These are phyloP conservation scores for Dryadomyces quercus-mongolicae DNA, from an alignment of 2,329 filamentous ascomycete species.

Conservation along the genomic window DNA sequence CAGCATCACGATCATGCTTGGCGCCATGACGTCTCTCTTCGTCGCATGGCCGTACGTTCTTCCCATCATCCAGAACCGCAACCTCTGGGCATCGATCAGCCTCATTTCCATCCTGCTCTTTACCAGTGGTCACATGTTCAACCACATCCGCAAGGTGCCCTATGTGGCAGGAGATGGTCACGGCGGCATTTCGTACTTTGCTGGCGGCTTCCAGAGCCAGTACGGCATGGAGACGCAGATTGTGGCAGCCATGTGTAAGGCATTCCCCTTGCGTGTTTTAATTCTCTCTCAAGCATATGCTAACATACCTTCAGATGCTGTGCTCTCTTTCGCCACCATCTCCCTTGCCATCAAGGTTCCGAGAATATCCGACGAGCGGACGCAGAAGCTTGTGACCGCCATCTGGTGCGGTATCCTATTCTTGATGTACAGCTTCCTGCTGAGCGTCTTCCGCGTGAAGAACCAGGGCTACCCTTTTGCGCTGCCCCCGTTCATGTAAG, in stretches of 20 bases:
- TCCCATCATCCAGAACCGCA: conserved; percentile 77
- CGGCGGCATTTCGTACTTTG: conserved; percentile 83
- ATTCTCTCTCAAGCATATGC: not conserved
- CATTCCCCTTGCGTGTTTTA: not conserved
- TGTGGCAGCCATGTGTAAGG: conserved; percentile 76
- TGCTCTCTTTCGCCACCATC: conserved; percentile 83
- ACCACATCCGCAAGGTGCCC: conserved; percentile 91
- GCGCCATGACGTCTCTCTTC: conserved; percentile 52
- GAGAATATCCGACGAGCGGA: conserved; percentile 64
- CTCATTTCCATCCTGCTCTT: conserved; percentile 85
- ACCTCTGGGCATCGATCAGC: conserved; percentile 84
- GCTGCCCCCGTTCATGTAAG: conserved; percentile 72
- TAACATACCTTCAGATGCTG: conserved; percentile 30
- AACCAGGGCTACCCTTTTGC: conserved; percentile 92
- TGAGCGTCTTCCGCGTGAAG: conserved; percentile 90
- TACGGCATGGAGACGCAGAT: conserved; percentile 94
- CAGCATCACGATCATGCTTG: conserved; percentile 56
- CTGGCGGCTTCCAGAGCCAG: conserved; percentile 84
- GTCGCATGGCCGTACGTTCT: conserved; percentile 68
- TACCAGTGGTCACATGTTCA: conserved; percentile 98
- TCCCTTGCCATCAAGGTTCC: conserved; percentile 86
- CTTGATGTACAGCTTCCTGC: conserved; percentile 81
- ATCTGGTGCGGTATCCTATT: conserved; percentile 69
- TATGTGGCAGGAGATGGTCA: conserved; percentile 78
- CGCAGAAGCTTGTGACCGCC: conserved; percentile 71